Evolutionary conservation across 306 rosid species (phyloP).

Genomic region (Cucumis melo): DNA sequence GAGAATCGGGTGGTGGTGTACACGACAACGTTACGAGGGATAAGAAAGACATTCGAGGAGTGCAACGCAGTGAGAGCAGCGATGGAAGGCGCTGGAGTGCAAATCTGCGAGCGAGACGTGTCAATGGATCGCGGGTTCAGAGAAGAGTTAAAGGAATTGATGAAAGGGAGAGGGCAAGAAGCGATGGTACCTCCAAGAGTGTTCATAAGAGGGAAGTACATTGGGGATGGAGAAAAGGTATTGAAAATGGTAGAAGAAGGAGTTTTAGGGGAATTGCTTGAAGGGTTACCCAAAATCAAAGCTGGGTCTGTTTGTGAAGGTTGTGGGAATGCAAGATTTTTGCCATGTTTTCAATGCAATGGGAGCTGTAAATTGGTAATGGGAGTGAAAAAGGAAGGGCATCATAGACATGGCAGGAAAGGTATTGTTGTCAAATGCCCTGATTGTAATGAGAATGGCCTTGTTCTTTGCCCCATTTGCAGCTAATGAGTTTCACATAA

Average conservation of each 20-base stretch:
- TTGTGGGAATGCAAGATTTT: conserved; percentile 66
- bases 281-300: conserved; percentile 46
- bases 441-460: conserved; percentile 80
- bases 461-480: conserved; percentile 72
- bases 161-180: conserved; percentile 30
- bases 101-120: conserved; percentile 68
- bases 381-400: conserved; percentile 16
- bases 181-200: conserved; percentile 46
- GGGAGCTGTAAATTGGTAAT: conserved; percentile 66
- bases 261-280: conserved; percentile 33
- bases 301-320: conserved; percentile 62
- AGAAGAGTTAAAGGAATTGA: conserved; percentile 38
- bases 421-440: conserved; percentile 36
- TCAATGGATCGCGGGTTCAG: conserved; percentile 71
- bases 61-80: conserved; percentile 62
- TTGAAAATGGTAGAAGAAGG: conserved; percentile 58
- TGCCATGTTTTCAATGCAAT: conserved; percentile 66
- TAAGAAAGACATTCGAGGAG: conserved; percentile 59
- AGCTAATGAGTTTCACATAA: conserved; percentile 21
- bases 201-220: conserved; percentile 55
- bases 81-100: conserved; percentile 37
- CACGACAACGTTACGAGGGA: conserved; percentile 74
- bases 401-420: conserved; percentile 25
- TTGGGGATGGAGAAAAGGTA: conserved; percentile 65
- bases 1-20: conserved; percentile 70